phyloP scores from a whole-genome alignment of 441 rosid species.

The Pelargonium australe region DNA sequence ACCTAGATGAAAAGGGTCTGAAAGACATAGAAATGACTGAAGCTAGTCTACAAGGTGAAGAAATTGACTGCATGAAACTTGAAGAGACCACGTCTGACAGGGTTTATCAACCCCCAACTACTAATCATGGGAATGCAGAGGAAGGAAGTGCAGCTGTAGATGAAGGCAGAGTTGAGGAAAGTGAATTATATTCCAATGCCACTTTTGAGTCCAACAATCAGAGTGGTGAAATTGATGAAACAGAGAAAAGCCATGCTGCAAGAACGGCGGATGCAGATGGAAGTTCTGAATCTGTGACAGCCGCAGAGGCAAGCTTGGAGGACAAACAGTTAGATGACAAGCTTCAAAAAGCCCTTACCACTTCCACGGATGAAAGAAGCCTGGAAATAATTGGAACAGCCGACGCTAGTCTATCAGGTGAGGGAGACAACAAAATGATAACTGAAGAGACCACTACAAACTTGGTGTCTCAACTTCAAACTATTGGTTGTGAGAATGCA shows the following conservation, averaged over 20 bases:
- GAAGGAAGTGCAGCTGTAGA: conserved; percentile 9
- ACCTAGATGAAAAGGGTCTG: conserved; percentile 14
- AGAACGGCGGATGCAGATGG: conserved; percentile 14
- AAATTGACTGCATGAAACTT: conserved; percentile 5
- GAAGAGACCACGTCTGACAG: conserved; percentile 25
- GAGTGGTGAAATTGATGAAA: conserved; percentile 12
- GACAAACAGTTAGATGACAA: conserved; percentile 4
- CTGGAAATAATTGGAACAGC: conserved; percentile 5
- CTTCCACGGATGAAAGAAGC: conserved; percentile 4
- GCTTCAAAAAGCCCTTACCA: conserved; percentile 5
- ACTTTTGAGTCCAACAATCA: conserved; percentile 14
- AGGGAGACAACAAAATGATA: not conserved
- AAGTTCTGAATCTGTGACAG: conserved; percentile 8
- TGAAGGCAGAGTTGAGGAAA: conserved; percentile 14
- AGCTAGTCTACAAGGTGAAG: conserved; percentile 19
- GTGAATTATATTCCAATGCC: conserved; percentile 16
- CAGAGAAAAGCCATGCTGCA: conserved; percentile 10
- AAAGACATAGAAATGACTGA: conserved; percentile 16
- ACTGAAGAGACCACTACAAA: conserved; percentile 3
- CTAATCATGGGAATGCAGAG: conserved; percentile 16
- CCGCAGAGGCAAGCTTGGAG: conserved; percentile 4
- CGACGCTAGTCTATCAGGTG: conserved; percentile 3
- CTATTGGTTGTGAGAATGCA: conserved; percentile 9
- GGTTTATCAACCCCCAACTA: conserved; percentile 20
- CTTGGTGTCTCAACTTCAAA: conserved; percentile 8